Percentiles rank a stretch among this genome's conserved stretches.
Evolutionary conservation across 2,329 filamentous ascomycete genomes (phyloP).

Genomic region (Madurella fahalii): DNA sequence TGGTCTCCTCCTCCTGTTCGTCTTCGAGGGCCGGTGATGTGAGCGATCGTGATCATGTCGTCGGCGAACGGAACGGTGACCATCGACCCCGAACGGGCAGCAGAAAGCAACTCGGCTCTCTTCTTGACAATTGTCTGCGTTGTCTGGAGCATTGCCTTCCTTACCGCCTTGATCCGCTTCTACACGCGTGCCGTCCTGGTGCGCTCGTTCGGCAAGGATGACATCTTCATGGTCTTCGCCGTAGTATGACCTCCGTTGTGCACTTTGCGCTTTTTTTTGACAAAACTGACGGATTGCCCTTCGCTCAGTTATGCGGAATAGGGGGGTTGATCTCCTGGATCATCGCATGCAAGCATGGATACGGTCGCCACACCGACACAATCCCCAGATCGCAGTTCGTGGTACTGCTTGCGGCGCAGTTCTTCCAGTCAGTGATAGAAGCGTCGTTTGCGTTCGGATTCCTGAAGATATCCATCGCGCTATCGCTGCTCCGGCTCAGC

Average conservation of each 20-base stretch:
- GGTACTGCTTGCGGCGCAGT: conserved; percentile 20
- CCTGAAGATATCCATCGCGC: conserved; percentile 25
- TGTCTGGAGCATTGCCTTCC: conserved; percentile 22
- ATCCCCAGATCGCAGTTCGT: conserved; percentile 8
- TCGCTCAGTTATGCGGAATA: conserved; percentile 18
- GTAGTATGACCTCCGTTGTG: conserved; percentile 17
- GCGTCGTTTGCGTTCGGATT: conserved; percentile 23
- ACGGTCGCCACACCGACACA: conserved; percentile 18
- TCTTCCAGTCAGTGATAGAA: conserved; percentile 23
- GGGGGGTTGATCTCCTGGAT: conserved; percentile 19
- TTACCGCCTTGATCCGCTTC: conserved; percentile 25
- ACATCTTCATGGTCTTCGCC: conserved; percentile 26
- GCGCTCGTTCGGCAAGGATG: conserved; percentile 28
- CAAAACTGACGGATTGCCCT: neutral
- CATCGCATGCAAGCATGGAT: conserved; percentile 16
- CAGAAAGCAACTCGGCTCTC: conserved; percentile 15
- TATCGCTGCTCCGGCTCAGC: conserved; percentile 21
- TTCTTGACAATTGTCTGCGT: conserved; percentile 17
- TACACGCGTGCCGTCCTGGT: conserved; percentile 26
- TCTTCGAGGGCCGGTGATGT: neutral
- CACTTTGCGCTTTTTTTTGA: neutral
- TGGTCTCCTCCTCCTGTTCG: neutral
- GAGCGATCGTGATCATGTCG: conserved; percentile 7
- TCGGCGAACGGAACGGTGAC: neutral
- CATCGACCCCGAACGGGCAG: conserved; percentile 17